Evolutionary conservation across 2,329 filamentous ascomycete species (phyloP).

Genomic region (Beauveria asiatica): DNA sequence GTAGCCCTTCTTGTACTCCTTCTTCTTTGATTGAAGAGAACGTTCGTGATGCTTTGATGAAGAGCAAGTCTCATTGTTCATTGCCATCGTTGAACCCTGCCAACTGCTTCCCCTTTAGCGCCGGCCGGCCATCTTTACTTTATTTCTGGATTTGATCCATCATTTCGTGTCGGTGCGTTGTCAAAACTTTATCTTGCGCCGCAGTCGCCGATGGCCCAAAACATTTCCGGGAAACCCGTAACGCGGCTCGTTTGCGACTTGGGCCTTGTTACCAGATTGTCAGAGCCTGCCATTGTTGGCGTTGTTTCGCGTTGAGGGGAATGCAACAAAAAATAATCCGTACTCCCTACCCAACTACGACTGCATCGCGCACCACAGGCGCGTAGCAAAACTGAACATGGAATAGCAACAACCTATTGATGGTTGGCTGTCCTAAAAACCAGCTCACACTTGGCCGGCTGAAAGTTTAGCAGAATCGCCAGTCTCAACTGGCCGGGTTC

Average conservation of each 20-base stretch:
- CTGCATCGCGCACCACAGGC: not conserved
- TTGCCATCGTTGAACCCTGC: not conserved
- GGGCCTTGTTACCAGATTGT: not conserved
- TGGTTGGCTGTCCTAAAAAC: not conserved
- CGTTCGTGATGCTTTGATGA: not conserved
- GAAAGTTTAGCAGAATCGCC: not conserved
- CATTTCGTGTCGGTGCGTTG: not conserved
- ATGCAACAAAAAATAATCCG: not conserved
- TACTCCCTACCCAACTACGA: not conserved
- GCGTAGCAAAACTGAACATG: not conserved
- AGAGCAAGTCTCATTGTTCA: no score
- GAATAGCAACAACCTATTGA: not conserved
- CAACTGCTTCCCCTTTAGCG: no score
- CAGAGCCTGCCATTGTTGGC: not conserved
- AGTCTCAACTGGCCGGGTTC: not conserved
- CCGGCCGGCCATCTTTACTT: not conserved
- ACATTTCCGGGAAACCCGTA: not conserved
- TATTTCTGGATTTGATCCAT: not conserved
- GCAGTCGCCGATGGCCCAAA: not conserved
- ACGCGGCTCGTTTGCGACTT: not conserved
- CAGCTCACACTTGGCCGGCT: not conserved
- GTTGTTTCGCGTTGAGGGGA: not conserved
- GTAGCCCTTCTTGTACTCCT: no score
- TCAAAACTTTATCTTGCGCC: not conserved
- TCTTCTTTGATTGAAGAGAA: not conserved